Conservation (phyloP, 768 basidiomycete species). For the Leucosporidium scottii region DNA sequence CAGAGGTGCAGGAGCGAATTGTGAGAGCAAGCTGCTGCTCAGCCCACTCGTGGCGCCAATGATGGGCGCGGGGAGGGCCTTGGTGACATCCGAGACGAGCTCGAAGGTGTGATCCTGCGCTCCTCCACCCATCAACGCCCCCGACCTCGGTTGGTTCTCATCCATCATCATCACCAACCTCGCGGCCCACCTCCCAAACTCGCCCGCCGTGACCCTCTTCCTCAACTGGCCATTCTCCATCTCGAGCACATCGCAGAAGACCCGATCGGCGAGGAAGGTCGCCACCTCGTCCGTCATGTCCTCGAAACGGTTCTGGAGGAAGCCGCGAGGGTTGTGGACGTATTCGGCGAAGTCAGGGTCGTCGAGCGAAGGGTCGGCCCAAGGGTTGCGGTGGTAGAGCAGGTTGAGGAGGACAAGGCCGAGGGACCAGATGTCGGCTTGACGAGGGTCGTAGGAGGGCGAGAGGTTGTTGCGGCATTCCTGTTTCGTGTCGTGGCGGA, state of each 20-base stretch:
- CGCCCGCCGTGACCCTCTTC: slow-evolving; percentile 64
- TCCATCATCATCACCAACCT: slow-evolving; percentile 49
- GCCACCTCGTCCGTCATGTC: slow-evolving; percentile 62
- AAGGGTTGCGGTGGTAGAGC: slow-evolving; percentile 97
- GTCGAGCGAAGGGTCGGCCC: slow-evolving; percentile 85
- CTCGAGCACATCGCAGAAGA: slow-evolving; percentile 64
- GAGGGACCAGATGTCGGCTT: slow-evolving; percentile 97
- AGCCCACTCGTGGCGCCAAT: not conserved
- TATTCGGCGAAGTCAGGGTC: slow-evolving; percentile 76
- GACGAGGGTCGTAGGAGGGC: slow-evolving; percentile 85
- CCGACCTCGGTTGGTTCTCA: slow-evolving; percentile 20
- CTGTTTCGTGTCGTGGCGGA: slow-evolving; percentile 38
- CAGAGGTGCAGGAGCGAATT: slow-evolving; percentile 15
- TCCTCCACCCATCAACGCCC: slow-evolving; percentile 13
- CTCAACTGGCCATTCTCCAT: slow-evolving; percentile 18
- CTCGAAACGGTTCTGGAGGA: slow-evolving; percentile 82
- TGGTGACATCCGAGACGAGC: slow-evolving; percentile 32
- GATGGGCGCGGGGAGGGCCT: not conserved
- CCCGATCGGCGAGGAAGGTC: slow-evolving; percentile 70
- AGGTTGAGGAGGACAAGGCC: slow-evolving; percentile 99
- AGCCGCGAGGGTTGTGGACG: slow-evolving; percentile 67
- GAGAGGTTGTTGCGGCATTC: slow-evolving; percentile 97
- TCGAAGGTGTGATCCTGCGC: slow-evolving; percentile 33
- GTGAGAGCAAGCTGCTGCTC: slow-evolving; percentile 14
- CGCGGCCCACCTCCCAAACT: slow-evolving; percentile 79